These are phyloP conservation scores for Chlamydomonas sp. DNA, from an alignment of 139 green algal genomes.

Conservation along the genomic window DNA sequence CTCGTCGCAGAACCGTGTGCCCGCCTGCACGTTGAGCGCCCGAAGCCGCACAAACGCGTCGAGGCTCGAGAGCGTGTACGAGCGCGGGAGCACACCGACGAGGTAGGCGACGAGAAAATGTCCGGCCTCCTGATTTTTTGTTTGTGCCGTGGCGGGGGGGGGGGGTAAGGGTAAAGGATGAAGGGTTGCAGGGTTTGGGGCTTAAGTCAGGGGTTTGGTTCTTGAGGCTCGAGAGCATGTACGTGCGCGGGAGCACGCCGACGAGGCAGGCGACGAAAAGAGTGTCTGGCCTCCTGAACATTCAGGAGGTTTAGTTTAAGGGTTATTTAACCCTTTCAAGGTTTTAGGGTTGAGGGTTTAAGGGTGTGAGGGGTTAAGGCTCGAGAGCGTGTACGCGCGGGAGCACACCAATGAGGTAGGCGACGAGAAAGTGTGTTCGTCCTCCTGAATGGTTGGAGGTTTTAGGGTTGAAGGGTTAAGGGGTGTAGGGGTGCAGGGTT, in stretches of 20 bases:
- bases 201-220: too few species aligned
- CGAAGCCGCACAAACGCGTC: slow-evolving; percentile 78
- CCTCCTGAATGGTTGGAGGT: too few species aligned
- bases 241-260: slow-evolving; percentile 79
- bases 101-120: slow-evolving; percentile 95
- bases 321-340: too few species aligned
- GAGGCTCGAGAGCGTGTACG: slow-evolving; percentile 77
- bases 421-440: slow-evolving; percentile 90
- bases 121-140: slow-evolving; percentile 89
- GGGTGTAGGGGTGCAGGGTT: too few species aligned
- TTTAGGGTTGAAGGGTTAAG: too few species aligned
- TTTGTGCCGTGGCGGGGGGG: too few species aligned
- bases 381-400: slow-evolving; percentile 84
- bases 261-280: slow-evolving; percentile 91
- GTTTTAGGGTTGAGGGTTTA: too few species aligned
- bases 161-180: too few species aligned
- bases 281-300: slow-evolving; percentile 94
- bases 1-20: slow-evolving; percentile 86
- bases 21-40: slow-evolving; percentile 89
- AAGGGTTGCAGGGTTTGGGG: too few species aligned
- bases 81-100: slow-evolving; percentile 76
- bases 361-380: slow-evolving; percentile 77
- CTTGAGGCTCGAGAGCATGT: slow-evolving; percentile 75
- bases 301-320: too few species aligned
- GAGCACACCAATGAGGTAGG: slow-evolving; percentile 87